Conservation (phyloP, 2,329 filamentous ascomycete genomes). For the Aspergillus sp. region DNA sequence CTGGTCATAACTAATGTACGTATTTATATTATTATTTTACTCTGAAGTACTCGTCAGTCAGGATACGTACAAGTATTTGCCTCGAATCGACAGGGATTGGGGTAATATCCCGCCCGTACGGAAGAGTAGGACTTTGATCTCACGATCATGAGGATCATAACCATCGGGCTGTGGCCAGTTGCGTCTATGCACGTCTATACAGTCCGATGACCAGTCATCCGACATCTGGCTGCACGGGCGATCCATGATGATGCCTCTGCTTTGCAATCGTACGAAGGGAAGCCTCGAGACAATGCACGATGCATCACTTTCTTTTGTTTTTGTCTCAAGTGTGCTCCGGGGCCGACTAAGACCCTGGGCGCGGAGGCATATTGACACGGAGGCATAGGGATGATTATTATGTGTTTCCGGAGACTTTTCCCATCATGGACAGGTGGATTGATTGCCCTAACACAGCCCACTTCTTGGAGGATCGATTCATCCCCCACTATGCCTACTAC, state of each 20-base stretch:
- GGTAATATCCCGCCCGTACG: too few species aligned
- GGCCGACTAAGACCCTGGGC: neutral
- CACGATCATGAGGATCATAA: too few species aligned
- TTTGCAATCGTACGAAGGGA: too few species aligned
- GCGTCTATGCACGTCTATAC: too few species aligned
- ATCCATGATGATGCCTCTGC: neutral
- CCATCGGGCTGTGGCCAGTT: too few species aligned
- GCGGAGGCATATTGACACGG: too few species aligned
- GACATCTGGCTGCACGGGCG: neutral
- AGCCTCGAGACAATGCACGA: neutral
- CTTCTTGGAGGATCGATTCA: neutral
- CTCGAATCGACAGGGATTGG: too few species aligned
- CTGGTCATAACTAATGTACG: too few species aligned
- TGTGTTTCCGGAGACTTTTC: neutral
- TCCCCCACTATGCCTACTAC: neutral
- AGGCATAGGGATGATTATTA: neutral
- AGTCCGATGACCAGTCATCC: neutral
- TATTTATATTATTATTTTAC: too few species aligned
- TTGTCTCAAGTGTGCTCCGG: neutral
- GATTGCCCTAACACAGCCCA: neutral
- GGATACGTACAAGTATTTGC: too few species aligned
- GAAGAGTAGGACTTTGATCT: too few species aligned
- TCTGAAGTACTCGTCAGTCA: too few species aligned
- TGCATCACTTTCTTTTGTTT: neutral
- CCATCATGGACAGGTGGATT: neutral